These are phyloP conservation scores for Eimeria maxima DNA, from an alignment of 169 alveolate genomes.

Conservation along the genomic window DNA sequence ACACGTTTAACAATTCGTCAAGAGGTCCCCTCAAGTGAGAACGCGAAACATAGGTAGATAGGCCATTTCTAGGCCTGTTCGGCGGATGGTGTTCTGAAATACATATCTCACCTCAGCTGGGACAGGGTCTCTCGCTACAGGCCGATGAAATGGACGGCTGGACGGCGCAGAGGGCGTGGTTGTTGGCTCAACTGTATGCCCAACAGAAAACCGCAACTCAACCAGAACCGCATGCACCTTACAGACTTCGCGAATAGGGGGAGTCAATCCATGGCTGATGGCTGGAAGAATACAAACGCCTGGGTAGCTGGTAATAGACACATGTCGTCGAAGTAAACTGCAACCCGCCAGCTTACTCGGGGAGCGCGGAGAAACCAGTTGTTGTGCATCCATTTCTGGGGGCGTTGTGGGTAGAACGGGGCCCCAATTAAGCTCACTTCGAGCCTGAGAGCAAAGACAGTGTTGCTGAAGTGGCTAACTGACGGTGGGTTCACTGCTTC, in stretches of 20 bases:
- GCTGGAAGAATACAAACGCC: neutral
- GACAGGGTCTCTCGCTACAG: conserved; percentile 45
- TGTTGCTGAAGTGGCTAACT: neutral
- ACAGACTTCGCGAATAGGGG: neutral
- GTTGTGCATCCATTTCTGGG: neutral
- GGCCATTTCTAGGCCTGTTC: neutral
- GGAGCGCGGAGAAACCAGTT: neutral
- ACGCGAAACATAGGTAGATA: neutral
- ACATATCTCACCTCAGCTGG: conserved; percentile 54
- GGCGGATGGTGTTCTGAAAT: neutral
- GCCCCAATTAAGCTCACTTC: neutral
- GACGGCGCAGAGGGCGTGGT: neutral
- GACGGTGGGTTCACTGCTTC: neutral
- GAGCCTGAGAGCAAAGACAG: conserved; percentile 46
- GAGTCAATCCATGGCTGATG: neutral
- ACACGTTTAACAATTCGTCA: neutral
- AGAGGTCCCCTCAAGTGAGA: neutral
- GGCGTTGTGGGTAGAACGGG: neutral
- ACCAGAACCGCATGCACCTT: neutral
- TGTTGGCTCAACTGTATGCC: conserved; percentile 20
- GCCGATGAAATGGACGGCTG: conserved; percentile 29
- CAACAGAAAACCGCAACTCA: neutral
- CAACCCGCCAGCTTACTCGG: neutral
- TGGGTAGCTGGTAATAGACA: neutral
- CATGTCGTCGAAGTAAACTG: neutral